Evolutionary conservation across 257 asterid genomes (phyloP), one percentile per base, ranked within the genome.

Genomic region (Solanum neorickii): DNA sequence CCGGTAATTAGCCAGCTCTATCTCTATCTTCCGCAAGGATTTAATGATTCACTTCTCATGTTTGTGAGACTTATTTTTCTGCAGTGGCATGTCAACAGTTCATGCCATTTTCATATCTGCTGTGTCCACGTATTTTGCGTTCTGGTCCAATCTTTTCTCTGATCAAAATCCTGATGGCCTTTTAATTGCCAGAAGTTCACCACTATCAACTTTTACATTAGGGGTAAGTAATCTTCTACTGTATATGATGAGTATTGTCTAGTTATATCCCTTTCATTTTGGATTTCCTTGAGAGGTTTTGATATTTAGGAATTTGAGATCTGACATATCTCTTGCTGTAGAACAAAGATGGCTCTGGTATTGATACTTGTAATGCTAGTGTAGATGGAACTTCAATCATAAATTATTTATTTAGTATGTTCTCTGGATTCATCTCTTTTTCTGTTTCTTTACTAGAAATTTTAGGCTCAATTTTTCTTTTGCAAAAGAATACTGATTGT

Each of bases 31-130:
- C 23, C 70, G 41, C 66, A 68, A 69, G 60, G 86, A 52, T 62
- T 86, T 47, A 84, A 15, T 88, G 87, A 37, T 72, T 60, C 44
- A 87, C 78, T 69, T 85, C 91, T 92, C 89, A 93, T 52, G 7
- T 33, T 91, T 85, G 86, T 84, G 77, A 6, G 74, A n/a, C 37
- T 41, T 75, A 42, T 89, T 90, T 86, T 89, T 72, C 59, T 92
- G 98, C 98, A 97, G 99, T 35, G 96, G 96, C 84, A 89, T 95
- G 82, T 97, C 99, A 90, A 97, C 98, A 41, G 89, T 94, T 69
- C 99, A 97, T 91, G 99, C 99, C 77, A 90, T 97, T 88, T 94
- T 93, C 87, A 93, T 97, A 88, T 90, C 99, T 60, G 82, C 83
- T 65, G 90, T 92, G 90, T 93, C 99, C 78, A 76, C 91, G 88